Conservation (phyloP, 2,329 filamentous ascomycete genomes). For the Ceratocystis eucalypticola region DNA sequence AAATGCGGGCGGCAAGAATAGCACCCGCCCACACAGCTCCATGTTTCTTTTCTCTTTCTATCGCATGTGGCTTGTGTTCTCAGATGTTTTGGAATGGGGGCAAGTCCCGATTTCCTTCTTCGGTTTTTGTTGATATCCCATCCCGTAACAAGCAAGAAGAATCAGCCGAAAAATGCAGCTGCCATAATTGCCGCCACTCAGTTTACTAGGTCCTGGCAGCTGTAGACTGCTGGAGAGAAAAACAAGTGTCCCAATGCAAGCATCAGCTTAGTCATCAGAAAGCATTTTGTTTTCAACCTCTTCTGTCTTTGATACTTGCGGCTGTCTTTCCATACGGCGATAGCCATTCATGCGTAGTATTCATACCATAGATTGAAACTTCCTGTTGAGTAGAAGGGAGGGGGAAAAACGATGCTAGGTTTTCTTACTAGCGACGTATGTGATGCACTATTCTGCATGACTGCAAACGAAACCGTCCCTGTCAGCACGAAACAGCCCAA, state of each 20-base stretch:
- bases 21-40: not conserved
- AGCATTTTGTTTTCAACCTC: not conserved
- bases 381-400: not conserved
- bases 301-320: not conserved
- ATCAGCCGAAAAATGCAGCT: not conserved
- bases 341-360: not conserved
- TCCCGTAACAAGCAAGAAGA: not conserved
- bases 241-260: not conserved
- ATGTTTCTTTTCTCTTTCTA: not conserved
- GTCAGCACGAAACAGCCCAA: not conserved
- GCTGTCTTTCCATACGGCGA: not conserved
- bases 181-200: not conserved
- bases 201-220: not conserved
- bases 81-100: not conserved
- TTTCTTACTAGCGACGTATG: not conserved
- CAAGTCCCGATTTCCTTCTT: not conserved
- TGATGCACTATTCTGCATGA: not conserved
- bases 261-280: not conserved
- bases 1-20: not conserved
- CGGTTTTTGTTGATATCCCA: not conserved
- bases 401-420: not conserved
- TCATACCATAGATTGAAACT: not conserved
- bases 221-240: not conserved
- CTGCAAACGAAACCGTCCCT: not conserved
- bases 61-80: not conserved